phyloP scores from a whole-genome alignment of 345 rosid genomes.

The Streptanthus diversifolius region DNA sequence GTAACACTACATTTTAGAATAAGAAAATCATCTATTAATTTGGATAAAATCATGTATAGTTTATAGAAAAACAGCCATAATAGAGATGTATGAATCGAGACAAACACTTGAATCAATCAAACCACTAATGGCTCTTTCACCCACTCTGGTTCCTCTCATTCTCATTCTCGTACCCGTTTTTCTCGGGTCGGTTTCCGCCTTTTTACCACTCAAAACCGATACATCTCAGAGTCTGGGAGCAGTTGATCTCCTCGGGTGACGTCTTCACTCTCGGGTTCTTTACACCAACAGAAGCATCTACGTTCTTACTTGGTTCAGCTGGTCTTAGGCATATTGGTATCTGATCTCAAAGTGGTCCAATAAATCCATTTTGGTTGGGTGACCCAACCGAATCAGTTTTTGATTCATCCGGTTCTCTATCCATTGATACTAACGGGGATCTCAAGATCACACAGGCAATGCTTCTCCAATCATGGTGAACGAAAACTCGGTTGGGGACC shows the following conservation, averaged over 20 bases:
- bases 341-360: constrained; percentile 39
- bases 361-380: constrained; percentile 55
- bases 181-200: background rate
- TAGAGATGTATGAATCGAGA: no score
- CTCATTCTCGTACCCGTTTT: constrained; percentile 13
- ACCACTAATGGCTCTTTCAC: constrained; percentile 18
- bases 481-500: constrained; percentile 20
- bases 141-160: constrained; percentile 4
- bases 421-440: constrained; percentile 39
- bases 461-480: constrained; percentile 36
- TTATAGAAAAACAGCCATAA: no score
- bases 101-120: background rate
- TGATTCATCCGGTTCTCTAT: constrained; percentile 56
- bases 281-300: constrained; percentile 38
- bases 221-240: constrained; percentile 57
- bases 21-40: background rate
- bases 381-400: constrained; percentile 42
- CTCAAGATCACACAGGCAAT: constrained; percentile 42
- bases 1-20: no score
- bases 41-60: background rate
- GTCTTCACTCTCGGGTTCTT: constrained; percentile 59
- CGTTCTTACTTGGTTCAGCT: constrained; percentile 29
- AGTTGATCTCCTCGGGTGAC: constrained; percentile 41
- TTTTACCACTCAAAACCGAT: constrained; percentile 24
- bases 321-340: constrained; percentile 52